Evolutionary conservation across 225 moss, liverwort and hornwort genomes (phyloP).

Genomic region (Straminergon stramineum): DNA sequence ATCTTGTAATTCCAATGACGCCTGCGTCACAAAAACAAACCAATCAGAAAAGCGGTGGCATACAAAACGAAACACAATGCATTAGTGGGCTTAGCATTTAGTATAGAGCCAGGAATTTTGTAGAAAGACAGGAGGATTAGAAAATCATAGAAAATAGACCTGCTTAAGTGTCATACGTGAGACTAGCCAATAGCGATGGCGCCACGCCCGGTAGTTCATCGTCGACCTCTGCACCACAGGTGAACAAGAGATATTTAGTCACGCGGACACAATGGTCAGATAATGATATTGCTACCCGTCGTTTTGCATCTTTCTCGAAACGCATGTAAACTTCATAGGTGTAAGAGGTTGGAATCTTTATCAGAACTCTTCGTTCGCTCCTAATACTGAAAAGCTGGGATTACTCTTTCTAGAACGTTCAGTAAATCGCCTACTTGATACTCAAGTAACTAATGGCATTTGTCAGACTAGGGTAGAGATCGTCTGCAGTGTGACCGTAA

Average conservation of each 20-base stretch:
- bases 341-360: neutral
- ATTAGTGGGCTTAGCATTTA: neutral
- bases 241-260: neutral
- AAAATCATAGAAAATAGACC: conserved; percentile 30
- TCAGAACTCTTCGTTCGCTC: neutral
- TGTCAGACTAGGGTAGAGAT: neutral
- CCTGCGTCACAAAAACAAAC: conserved; percentile 29
- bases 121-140: neutral
- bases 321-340: neutral
- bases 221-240: conserved; percentile 68
- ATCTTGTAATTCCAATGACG: conserved; percentile 67
- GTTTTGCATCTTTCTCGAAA: neutral
- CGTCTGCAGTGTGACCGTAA: neutral
- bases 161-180: conserved; percentile 80
- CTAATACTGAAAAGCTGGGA: neutral
- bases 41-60: neutral
- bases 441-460: neutral
- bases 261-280: neutral
- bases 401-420: neutral
- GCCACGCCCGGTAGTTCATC: conserved; percentile 99
- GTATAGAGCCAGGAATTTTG: neutral
- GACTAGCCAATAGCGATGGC: conserved; percentile 98
- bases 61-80: neutral
- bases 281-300: neutral
- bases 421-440: neutral